These are phyloP conservation scores for Ormosia semicastrata DNA, from an alignment of 306 rosid genomes.

Conservation along the genomic window DNA sequence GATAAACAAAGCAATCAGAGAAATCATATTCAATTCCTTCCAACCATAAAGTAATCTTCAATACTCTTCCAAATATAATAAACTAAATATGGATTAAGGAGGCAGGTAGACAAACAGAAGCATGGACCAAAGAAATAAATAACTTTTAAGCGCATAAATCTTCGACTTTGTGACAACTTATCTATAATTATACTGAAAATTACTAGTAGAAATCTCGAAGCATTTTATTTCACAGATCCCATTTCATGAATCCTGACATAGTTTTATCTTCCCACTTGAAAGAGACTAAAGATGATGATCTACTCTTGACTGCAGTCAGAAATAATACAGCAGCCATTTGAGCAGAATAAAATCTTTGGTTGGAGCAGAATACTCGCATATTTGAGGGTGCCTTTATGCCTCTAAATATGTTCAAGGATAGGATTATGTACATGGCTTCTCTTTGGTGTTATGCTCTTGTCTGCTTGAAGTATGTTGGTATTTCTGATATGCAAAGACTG, in stretches of 20 bases:
- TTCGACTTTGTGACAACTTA: background rate
- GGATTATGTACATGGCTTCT: background rate
- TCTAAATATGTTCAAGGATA: background rate
- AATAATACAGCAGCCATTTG: background rate
- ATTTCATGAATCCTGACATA: background rate
- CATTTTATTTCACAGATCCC: constrained; percentile 2
- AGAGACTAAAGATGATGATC: background rate
- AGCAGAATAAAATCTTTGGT: background rate
- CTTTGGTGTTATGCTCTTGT: background rate
- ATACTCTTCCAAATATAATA: background rate
- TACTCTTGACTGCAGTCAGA: background rate
- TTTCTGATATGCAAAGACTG: background rate
- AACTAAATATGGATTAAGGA: background rate
- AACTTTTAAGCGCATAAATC: background rate
- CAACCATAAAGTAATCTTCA: constrained; percentile 7
- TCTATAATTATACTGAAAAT: background rate
- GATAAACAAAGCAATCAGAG: constrained; percentile 16
- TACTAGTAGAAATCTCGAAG: background rate
- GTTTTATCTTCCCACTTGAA: constrained; percentile 8
- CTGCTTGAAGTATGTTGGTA: background rate
- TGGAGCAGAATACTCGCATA: background rate
- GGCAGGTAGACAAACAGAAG: constrained; percentile 4
- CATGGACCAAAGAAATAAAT: constrained; percentile 2
- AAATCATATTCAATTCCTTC: constrained; percentile 4
- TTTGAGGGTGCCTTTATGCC: background rate